These are phyloP conservation scores for Nitzschia sp. DNA, from an alignment of 108 stramenopile genomes.

Conservation along the genomic window DNA sequence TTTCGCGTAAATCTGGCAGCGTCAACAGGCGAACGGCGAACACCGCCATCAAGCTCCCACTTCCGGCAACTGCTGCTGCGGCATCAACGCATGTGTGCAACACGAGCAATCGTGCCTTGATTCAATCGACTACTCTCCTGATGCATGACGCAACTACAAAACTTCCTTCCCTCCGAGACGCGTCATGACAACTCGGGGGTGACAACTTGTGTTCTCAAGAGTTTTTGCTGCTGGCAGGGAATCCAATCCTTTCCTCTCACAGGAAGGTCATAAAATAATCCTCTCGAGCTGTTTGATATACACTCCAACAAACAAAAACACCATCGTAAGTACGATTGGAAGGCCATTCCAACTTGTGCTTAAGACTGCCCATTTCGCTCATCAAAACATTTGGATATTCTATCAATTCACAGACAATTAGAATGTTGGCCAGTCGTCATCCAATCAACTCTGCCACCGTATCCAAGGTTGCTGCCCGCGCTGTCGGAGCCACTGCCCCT, in stretches of 20 bases:
- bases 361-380: not conserved
- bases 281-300: too few relatives aligned
- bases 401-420: not conserved
- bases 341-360: not conserved
- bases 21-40: too few relatives aligned
- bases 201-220: constrained; percentile 3
- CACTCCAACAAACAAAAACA: too few relatives aligned
- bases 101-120: too few relatives aligned
- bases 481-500: constrained; percentile 9
- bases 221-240: too few relatives aligned
- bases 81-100: too few relatives aligned
- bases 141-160: not conserved
- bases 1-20: too few relatives aligned
- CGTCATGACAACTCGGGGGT: not conserved
- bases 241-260: too few relatives aligned
- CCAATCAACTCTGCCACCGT: constrained; percentile 2
- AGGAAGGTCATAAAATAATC: too few relatives aligned
- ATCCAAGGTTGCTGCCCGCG: constrained; percentile 13
- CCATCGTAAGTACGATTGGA: not conserved
- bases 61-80: too few relatives aligned
- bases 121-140: too few relatives aligned
- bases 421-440: constrained; percentile 22
- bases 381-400: not conserved
- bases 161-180: constrained; percentile 1
- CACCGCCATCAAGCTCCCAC: too few relatives aligned